Conservation (phyloP, 1,284 basidiomycete species). For the Pseudozyma sp. region DNA sequence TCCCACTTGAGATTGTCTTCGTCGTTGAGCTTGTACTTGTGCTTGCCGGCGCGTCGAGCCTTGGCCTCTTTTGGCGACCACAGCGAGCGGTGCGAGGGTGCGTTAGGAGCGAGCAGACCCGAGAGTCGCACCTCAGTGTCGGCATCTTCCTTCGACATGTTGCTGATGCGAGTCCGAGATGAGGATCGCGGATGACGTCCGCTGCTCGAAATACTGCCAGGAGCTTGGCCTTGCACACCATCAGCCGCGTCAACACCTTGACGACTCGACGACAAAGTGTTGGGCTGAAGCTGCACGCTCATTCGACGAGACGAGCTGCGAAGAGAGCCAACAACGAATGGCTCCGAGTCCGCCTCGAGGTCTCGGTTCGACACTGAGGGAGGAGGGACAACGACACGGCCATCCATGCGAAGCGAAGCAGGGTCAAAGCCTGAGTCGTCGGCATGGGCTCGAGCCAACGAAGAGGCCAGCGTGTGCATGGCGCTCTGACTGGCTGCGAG, state of each 20-base stretch:
- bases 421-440: conserved; percentile 54
- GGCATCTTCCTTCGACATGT: conserved; percentile 48
- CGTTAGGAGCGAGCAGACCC: conserved; percentile 61
- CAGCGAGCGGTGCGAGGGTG: conserved; percentile 59
- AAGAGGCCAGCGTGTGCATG: conserved; percentile 38
- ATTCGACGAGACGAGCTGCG: conserved; percentile 41
- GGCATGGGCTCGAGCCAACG: conserved; percentile 34
- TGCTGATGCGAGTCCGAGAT: conserved; percentile 48
- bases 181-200: conserved; percentile 30
- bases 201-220: conserved; percentile 16
- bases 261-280: conserved; percentile 10
- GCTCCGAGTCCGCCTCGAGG: conserved; percentile 24
- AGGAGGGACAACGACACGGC: conserved; percentile 39
- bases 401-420: conserved; percentile 57
- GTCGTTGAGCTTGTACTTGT: conserved; percentile 52
- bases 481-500: conserved; percentile 51
- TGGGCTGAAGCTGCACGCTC: conserved; percentile 35
- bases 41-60: conserved; percentile 39
- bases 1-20: conserved; percentile 59
- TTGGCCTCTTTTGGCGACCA: conserved; percentile 49
- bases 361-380: conserved; percentile 26
- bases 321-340: conserved; percentile 42
- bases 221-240: background rate
- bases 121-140: conserved; percentile 50
- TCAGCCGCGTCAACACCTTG: conserved; percentile 14